A percentile compares a stretch with the other conserved stretches of the same genome.
Evolutionary conservation across 1,284 basidiomycete species (phyloP).

Genomic region (Afroboletus lepidellus): DNA sequence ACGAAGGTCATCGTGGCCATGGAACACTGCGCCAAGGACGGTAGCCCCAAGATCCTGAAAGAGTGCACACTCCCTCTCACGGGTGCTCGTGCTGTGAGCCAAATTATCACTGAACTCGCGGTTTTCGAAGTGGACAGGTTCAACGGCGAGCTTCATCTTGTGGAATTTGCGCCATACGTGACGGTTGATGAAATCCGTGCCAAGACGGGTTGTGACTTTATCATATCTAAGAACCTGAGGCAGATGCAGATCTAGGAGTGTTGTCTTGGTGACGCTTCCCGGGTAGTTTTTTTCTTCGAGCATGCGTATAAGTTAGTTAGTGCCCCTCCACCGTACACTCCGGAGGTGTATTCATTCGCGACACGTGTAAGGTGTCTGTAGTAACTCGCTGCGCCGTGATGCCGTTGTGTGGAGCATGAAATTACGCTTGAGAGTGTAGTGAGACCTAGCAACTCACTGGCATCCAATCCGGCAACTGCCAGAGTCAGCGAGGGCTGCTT

Average conservation of each 20-base stretch:
- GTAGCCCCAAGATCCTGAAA: slow-evolving; percentile 80
- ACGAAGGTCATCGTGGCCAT: slow-evolving; percentile 85
- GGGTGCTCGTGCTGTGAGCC: slow-evolving; percentile 78
- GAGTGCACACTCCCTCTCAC: slow-evolving; percentile 84
- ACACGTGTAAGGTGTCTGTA: slow-evolving; percentile 9
- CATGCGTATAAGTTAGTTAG: background rate
- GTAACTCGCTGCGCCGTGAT: slow-evolving; percentile 12
- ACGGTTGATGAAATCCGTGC: slow-evolving; percentile 78
- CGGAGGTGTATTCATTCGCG: slow-evolving; percentile 1
- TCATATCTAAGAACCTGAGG: slow-evolving; percentile 47
- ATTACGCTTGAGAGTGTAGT: slow-evolving; percentile 1
- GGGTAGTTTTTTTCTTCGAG: background rate
- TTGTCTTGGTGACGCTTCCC: slow-evolving; percentile 10
- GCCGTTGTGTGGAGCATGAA: slow-evolving; percentile 20
- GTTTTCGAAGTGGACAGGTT: slow-evolving; percentile 85
- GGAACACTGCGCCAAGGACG: slow-evolving; percentile 88
- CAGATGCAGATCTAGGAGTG: slow-evolving; percentile 23
- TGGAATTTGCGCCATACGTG: slow-evolving; percentile 79
- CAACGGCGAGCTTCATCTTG: slow-evolving; percentile 68
- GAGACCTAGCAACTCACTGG: background rate
- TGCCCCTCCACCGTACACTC: background rate
- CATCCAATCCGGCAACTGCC: background rate
- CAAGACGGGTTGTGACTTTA: slow-evolving; percentile 81
- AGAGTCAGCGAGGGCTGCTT: slow-evolving; percentile 9
- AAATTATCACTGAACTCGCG: slow-evolving; percentile 88